A percentile compares a stretch with the other conserved stretches of the same genome.
These are phyloP conservation scores for Sorghum bicolor DNA, from an alignment of 176 grass and related monocot species.

Conservation along the genomic window Sorghum_bicolor_NCBIv3 NC_012879.2:10049501-10050000, in stretches of 20 bases:
- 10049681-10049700: conserved; percentile 68
- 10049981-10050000: conserved; percentile 49
- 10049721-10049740: conserved; percentile 68
- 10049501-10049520: neutral
- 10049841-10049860: neutral
- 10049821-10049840: conserved; percentile 49
- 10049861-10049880: neutral
- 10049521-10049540: neutral
- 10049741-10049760: conserved; percentile 65
- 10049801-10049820: conserved; percentile 48
- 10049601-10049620: conserved; percentile 74
- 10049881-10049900: neutral
- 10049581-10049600: conserved; percentile 71
- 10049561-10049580: conserved; percentile 59
- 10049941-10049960: conserved; percentile 62
- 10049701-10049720: conserved; percentile 34
- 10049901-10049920: neutral
- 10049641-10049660: conserved; percentile 65
- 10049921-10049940: conserved; percentile 35
- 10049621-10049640: conserved; percentile 52
- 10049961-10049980: conserved; percentile 42
- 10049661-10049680: conserved; percentile 87
- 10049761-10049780: conserved; percentile 67
- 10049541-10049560: conserved; percentile 32
- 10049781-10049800: conserved; percentile 53